Evolutionary conservation across 148 eudicot species (phyloP).

Genomic region (Camellia japonica): DNA sequence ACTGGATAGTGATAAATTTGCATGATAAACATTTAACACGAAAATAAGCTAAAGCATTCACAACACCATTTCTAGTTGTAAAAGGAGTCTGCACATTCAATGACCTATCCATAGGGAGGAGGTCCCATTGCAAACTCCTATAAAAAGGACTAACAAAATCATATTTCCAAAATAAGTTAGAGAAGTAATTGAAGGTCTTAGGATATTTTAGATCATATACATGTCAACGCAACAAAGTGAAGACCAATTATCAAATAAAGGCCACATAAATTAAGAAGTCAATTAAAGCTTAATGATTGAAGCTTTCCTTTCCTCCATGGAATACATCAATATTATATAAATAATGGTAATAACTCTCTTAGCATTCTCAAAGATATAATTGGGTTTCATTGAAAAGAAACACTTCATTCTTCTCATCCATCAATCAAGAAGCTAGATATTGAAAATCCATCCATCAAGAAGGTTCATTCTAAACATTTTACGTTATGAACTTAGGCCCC

Average conservation of each 20-base stretch:
- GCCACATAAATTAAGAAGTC: neutral
- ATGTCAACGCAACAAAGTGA: neutral
- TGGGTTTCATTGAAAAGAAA: neutral
- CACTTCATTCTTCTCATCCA: neutral
- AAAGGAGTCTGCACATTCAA: neutral
- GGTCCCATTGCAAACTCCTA: neutral
- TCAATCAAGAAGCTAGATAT: neutral
- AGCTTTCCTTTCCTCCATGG: neutral
- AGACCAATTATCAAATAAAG: neutral
- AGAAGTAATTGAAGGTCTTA: neutral
- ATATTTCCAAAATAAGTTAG: neutral
- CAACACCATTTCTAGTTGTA: neutral
- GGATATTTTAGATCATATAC: neutral
- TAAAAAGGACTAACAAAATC: neutral
- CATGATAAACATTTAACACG: neutral
- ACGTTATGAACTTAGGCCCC: neutral
- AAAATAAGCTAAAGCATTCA: constrained; percentile 9
- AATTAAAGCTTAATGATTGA: neutral
- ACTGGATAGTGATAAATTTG: neutral
- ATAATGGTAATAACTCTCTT: neutral
- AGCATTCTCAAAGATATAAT: neutral
- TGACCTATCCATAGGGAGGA: constrained; percentile 4
- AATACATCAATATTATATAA: neutral
- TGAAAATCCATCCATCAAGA: constrained; percentile 3
- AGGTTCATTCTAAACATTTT: neutral